Base-by-base conservation (phyloP, 2,329 filamentous ascomycete genomes). In the Neonectria hederae region DNA sequence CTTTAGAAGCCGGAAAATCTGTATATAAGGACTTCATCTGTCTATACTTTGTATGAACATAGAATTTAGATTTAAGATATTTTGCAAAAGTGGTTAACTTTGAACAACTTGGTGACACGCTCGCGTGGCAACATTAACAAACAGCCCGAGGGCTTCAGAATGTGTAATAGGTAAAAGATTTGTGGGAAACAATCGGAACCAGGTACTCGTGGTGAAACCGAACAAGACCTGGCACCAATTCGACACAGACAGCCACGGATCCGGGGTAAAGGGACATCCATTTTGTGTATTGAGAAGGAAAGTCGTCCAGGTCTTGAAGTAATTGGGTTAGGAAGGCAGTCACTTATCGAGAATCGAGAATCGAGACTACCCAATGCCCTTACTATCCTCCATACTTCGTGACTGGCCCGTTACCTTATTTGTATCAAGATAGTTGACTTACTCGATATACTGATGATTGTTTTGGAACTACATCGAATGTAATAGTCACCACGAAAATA, bases 21-120 rank as follows among this genome's bases (percentile, higher is more conserved):
- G 63, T 72, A 72, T 40, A 72, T 72, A 69, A 45, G 45, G 26
- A 14, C 35, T 59, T 22, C 32, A 22, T 30, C 49, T 48, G 22
- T 51, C 13, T 26, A 59, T 54, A 28, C 32, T 43, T 58, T 24
- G 19, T 52, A 57, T 26, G 54, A 57, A 49, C 45, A 56, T 21
- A 49, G 21, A 42, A 26, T 24, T 5, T 30, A 53, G 17, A 32
- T 53, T 30, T 21, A 57, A 40, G 17, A 49, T 38, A 14, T 30
- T 32, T 55, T 56, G 45, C 17, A 22, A 51, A 32, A 22, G 13
- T 14, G 13, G 43, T 7, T 7, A 28, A 7, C 10, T 13, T 21
- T 14, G n/a, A 35, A 21, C 13, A 28, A 32, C 2, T 10, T 22
- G 17, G 26, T 22, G n/a, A 21, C 10, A 5, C 10, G 6, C 19